Base-by-base conservation (phyloP, 1,284 basidiomycete species). In the Apiotrichum porosum region DNA sequence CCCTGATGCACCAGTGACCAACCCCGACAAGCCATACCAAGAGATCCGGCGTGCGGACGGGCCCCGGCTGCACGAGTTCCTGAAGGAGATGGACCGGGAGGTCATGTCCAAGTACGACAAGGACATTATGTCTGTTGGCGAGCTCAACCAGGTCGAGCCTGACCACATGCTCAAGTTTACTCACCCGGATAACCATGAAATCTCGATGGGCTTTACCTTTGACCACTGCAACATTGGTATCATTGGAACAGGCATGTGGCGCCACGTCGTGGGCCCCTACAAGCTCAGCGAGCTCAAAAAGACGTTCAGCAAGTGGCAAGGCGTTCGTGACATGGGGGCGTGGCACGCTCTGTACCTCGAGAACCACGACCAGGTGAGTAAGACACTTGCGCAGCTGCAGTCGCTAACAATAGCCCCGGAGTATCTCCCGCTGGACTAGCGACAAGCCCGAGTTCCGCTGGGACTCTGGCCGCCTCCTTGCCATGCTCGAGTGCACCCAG, bases 381-480 rank as follows among this genome's bases (percentile, higher is more conserved):
- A n/a, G n/a, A n/a, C n/a, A n/a, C n/a, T n/a, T n/a, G n/a, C n/a
- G n/a, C n/a, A n/a, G n/a, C n/a, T n/a, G n/a, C n/a, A n/a, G n/a
- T n/a, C n/a, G n/a, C n/a, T n/a, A n/a, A n/a, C n/a, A n/a, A n/a
- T n/a, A n/a, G 34, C 72, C 80, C 6, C 77, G 84, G 12, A 76
- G 77, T 10, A 79, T 86, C 14, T 81, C 83, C 9, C 78, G 85
- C 37, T 86, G 80, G 56, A 83, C 80, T 9, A 78, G 80, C 55
- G 84, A 86, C 62, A 72, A 76, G 0, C 75, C 78, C 0, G 68
- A 78, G 57, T 80, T 79, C 75, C 78, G 83, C 5, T 66, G 69
- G 1, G 60, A 74, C 8, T 81, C 81, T 1, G 83, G 80, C 9
- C 85, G 86, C 63, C 69, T 86, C 65, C 68, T 87, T 18, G 79